Percentiles rank a stretch among this genome's conserved stretches.
phyloP scores from a whole-genome alignment of 78 protist species.

The Blattamonas nauphoetae region DNA sequence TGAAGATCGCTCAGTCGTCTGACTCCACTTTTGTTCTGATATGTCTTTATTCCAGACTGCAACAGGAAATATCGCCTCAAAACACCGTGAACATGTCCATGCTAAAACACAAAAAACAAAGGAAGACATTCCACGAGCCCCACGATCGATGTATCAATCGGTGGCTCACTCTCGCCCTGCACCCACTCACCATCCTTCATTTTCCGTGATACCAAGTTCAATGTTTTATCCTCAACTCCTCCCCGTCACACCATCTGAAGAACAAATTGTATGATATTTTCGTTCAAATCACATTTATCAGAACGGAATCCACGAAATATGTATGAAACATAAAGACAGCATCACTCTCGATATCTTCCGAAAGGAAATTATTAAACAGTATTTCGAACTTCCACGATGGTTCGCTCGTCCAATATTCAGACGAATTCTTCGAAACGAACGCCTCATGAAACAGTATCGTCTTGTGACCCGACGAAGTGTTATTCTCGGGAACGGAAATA shows the following conservation, averaged over 20 bases:
- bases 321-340: not conserved
- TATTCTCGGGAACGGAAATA: too few species aligned
- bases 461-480: too few species aligned
- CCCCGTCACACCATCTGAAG: too few species aligned
- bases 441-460: too few species aligned
- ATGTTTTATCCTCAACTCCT: not conserved
- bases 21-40: not conserved
- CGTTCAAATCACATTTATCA: not conserved
- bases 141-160: not conserved
- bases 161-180: not conserved
- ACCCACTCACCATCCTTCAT: not conserved
- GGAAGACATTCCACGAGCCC: not conserved
- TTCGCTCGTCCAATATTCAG: not conserved
- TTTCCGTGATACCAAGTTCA: not conserved
- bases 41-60: not conserved
- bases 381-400: not conserved
- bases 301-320: not conserved
- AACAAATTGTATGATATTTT: not conserved
- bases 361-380: not conserved
- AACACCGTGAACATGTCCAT: not conserved
- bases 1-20: not conserved
- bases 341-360: conserved; percentile 1
- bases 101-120: not conserved
- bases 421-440: too few species aligned
- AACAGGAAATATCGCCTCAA: not conserved